These are phyloP conservation scores for Euphorbia corollata DNA, from an alignment of 441 rosid species.

Conservation along the genomic window DNA sequence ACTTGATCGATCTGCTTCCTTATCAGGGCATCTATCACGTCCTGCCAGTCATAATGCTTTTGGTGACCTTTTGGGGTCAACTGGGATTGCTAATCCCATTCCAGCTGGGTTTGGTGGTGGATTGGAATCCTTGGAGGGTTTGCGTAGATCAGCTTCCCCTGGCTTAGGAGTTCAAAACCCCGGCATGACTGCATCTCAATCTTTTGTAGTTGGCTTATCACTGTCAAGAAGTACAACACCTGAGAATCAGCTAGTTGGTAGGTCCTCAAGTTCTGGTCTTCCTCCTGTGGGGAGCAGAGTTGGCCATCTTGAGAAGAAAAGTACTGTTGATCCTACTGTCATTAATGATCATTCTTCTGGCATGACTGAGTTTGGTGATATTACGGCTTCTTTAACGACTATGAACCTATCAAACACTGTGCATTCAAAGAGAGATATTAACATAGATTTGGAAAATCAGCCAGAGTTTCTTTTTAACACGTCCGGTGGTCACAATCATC, in stretches of 20 bases:
- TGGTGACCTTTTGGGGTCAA: constrained; percentile 44
- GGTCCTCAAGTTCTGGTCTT: constrained; percentile 52
- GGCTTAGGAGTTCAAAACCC: constrained; percentile 33
- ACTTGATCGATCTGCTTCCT: constrained; percentile 48
- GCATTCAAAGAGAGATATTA: constrained; percentile 38
- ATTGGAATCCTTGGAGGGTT: constrained; percentile 37
- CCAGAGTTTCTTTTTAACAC: constrained; percentile 40
- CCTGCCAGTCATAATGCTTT: constrained; percentile 69
- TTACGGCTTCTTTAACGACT: constrained; percentile 49
- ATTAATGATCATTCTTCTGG: constrained; percentile 42
- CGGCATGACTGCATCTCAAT: constrained; percentile 29
- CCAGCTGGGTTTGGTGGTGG: constrained; percentile 38
- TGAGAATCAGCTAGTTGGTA: constrained; percentile 50
- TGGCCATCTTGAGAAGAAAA: constrained; percentile 47
- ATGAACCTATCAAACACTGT: constrained; percentile 45
- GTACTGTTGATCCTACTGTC: constrained; percentile 31
- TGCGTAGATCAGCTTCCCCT: constrained; percentile 43
- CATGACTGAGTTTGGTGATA: constrained; percentile 41
- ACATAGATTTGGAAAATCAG: constrained; percentile 31
- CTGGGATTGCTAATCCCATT: constrained; percentile 31
- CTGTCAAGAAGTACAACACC: constrained; percentile 66
- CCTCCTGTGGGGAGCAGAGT: constrained; percentile 67
- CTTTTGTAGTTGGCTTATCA: constrained; percentile 52
- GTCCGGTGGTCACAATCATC: constrained; percentile 43
- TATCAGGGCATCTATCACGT: constrained; percentile 50